phyloP scores from a whole-genome alignment of 257 asterid genomes.

The Knoxia roxburghii region DNA sequence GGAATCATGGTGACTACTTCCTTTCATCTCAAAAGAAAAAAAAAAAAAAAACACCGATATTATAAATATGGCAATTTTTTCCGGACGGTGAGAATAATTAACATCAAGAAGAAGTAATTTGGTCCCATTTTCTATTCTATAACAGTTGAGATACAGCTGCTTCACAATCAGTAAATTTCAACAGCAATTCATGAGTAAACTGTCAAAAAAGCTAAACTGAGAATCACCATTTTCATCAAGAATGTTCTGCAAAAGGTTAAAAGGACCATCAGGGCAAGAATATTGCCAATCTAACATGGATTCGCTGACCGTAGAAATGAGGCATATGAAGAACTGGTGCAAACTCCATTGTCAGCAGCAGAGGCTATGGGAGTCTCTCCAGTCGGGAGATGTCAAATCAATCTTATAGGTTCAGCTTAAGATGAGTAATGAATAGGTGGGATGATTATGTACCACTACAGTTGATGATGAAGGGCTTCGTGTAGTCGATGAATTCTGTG shows the following conservation, averaged over 20 bases:
- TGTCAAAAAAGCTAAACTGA: background rate
- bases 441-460: slow-evolving; percentile 46
- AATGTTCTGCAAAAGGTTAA: background rate
- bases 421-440: background rate
- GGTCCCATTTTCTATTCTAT: background rate
- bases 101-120: background rate
- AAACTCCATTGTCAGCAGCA: background rate
- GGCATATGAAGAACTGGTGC: background rate
- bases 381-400: no score
- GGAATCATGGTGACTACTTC: no score
- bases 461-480: slow-evolving; percentile 64
- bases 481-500: slow-evolving; percentile 44
- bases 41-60: no score
- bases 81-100: no score
- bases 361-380: no score
- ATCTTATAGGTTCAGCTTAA: background rate
- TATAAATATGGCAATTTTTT: no score
- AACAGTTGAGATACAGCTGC: no score
- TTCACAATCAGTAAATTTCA: background rate
- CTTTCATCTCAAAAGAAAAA: no score
- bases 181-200: background rate
- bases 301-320: background rate
- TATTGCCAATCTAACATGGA: background rate
- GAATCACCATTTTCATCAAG: background rate
- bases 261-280: background rate